Evolutionary conservation across 176 grass and related monocot species (phyloP).

Genomic region (Phoenix roebelenii): DNA sequence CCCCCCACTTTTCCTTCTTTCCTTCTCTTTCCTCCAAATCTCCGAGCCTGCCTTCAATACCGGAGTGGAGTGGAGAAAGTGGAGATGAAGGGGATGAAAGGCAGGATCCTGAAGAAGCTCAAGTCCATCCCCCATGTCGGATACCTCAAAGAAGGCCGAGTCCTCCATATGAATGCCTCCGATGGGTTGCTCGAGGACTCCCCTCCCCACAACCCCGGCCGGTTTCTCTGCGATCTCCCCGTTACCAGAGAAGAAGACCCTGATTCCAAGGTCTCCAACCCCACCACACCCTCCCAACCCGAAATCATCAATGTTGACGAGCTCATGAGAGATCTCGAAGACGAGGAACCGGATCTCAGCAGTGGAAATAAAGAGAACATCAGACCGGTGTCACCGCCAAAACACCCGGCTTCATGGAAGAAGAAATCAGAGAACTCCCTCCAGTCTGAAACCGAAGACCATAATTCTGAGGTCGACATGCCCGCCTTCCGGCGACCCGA

Average conservation of each 20-base stretch:
- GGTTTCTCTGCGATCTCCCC: not conserved
- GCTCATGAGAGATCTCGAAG: conserved; percentile 1
- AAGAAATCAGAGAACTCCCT: conserved; percentile 26
- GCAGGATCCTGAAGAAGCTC: conserved; percentile 40
- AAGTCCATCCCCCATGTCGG: conserved; percentile 17
- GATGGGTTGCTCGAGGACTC: conserved; percentile 25
- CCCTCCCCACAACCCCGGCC: conserved; percentile 27
- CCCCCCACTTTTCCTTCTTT: conserved; percentile 5
- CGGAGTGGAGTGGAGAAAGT: no score
- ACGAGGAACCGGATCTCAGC: conserved; percentile 1
- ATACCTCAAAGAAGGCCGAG: not conserved
- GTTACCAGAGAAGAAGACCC: no score
- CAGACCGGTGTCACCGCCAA: conserved; percentile 23
- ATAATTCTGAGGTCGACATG: not conserved
- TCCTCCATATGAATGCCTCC: conserved; percentile 27
- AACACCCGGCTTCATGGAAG: not conserved
- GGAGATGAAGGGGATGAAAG: conserved; percentile 38
- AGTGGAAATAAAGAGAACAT: conserved; percentile 52
- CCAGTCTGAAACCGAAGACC: not conserved
- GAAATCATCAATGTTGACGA: not conserved
- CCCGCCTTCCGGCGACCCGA: conserved; percentile 45
- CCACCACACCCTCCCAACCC: conserved; percentile 18
- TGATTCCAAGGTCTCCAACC: not conserved
- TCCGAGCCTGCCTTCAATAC: not conserved
- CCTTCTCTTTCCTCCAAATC: not conserved